Percentiles rank a stretch among this genome's conserved stretches.
phyloP scores from a whole-genome alignment of 2,329 filamentous ascomycete species.

The Lachnellula suecica region DNA sequence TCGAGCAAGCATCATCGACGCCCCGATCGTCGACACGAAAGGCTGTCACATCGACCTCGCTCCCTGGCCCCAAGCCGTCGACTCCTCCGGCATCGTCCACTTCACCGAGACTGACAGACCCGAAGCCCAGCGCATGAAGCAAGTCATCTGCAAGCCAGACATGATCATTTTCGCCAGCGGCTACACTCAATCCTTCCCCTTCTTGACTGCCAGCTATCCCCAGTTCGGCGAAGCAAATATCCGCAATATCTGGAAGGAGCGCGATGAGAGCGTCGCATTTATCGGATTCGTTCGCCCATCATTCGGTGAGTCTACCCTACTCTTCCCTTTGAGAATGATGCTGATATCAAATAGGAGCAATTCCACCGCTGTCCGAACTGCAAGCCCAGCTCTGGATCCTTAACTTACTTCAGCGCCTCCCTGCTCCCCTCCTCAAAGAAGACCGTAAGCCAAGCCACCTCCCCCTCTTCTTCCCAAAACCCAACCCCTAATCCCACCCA shows the following conservation, averaged over 20 bases:
- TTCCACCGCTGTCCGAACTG: conserved; percentile 48
- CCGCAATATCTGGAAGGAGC: conserved; percentile 49
- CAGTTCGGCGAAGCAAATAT: conserved; percentile 48
- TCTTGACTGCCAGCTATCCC: conserved; percentile 40
- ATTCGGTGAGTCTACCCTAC: conserved; percentile 32
- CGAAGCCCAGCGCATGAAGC: conserved; percentile 29
- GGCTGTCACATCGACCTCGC: conserved; percentile 43
- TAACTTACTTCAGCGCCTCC: conserved; percentile 37
- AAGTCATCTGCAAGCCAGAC: conserved; percentile 38
- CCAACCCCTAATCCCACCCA: neutral
- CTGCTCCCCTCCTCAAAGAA: conserved; percentile 33
- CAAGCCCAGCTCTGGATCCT: conserved; percentile 49
- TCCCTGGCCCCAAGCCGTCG: conserved; percentile 42
- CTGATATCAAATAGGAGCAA: conserved; percentile 36
- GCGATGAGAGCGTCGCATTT: conserved; percentile 41
- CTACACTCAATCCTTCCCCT: conserved; percentile 42
- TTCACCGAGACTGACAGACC: conserved; percentile 35
- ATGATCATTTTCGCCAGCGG: conserved; percentile 48
- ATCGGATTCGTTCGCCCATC: conserved; percentile 48
- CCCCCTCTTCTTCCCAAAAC: too few relatives aligned
- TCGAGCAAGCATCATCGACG: conserved; percentile 39
- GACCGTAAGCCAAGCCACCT: too few relatives aligned
- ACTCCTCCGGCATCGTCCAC: conserved; percentile 35
- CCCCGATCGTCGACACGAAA: conserved; percentile 38
- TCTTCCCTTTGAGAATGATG: neutral